Base-by-base conservation (phyloP, 2,329 filamentous ascomycete genomes). In the Bertia moriformis region DNA sequence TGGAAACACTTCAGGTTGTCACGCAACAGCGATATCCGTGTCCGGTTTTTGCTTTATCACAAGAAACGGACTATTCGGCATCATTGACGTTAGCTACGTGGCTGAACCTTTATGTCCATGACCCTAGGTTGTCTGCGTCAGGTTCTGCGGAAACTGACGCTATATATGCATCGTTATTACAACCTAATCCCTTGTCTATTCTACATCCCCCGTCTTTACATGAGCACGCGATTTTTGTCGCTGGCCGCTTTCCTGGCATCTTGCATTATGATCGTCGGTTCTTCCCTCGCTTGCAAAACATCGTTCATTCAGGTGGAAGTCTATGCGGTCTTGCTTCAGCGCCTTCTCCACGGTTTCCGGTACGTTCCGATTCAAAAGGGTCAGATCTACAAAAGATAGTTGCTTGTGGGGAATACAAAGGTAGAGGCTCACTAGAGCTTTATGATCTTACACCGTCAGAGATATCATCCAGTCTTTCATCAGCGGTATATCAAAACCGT, bases 21-120 rank as follows among this genome's bases (percentile, higher is more conserved):
- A 10, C 32, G 17, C 32, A 35, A 18, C 32, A 35, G 32, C 32
- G 32, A 14, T 35, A 35, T 35, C 32, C 32, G 7, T 35, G 32
- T 7, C 17, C 32, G 12, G 17, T 35, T 15, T 35, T 35, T 35
- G 32, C 32, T 7, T 17, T 35, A 7, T 35, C 32, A 14, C 32
- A 35, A 18, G 32, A 35, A 17, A 35, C 32, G 15, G 32, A 35
- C 17, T 35, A 35, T 15, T 35, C 32, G 7, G 32, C 17, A 18
- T 15, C 32, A 14, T 15, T 35, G 7, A 35, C 32, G 15, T 13
- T 35, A 18, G 32, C 32, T 15, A 35, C 32, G 10, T 10, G 10
- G 10, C 15, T 35, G 10, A 35, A 15, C 15, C 7, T 35, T 10
- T 15, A 35, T 7, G 17, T 35, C 12, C 32, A 35, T 35, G 32